Percentiles rank a stretch among this genome's conserved stretches.
Conservation (phyloP, 352 stramenopile species). For the Poterioochromonas sp. region DNA sequence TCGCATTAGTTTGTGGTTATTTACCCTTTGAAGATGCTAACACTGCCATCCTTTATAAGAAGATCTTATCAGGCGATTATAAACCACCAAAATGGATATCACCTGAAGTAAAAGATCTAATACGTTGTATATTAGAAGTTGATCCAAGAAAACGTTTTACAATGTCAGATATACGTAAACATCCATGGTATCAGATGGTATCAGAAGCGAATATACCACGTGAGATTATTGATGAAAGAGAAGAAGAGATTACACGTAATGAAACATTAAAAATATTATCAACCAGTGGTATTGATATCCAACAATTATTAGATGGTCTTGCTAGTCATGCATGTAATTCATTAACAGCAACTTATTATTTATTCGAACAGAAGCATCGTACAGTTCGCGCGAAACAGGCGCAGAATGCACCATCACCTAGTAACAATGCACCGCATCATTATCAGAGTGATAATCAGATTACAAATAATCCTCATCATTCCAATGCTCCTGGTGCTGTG, state of each 20-base stretch:
- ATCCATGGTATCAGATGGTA: conserved; percentile 58
- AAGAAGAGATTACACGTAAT: conserved; percentile 38
- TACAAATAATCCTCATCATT: too few relatives aligned
- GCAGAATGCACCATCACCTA: too few relatives aligned
- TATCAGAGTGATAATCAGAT: too few relatives aligned
- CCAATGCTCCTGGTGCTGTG: too few relatives aligned
- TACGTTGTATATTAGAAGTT: conserved; percentile 66
- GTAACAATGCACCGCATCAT: too few relatives aligned
- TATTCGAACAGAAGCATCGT: conserved; percentile 45
- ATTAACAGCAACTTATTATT: conserved; percentile 61
- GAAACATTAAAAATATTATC: conserved; percentile 55
- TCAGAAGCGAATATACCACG: conserved; percentile 32
- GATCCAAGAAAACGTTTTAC: conserved; percentile 64
- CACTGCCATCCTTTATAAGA: conserved; percentile 78
- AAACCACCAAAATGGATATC: conserved; percentile 64
- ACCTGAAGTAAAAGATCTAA: conserved; percentile 60
- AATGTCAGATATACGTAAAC: conserved; percentile 62
- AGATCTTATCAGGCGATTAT: conserved; percentile 75
- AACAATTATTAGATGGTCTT: conserved; percentile 50
- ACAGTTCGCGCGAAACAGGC: conserved; percentile 26
- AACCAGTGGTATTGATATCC: conserved; percentile 50
- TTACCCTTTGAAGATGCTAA: conserved; percentile 83
- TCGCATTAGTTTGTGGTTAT: conserved; percentile 73
- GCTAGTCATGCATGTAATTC: conserved; percentile 55
- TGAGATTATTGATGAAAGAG: conserved; percentile 31